phyloP scores from a whole-genome alignment of 116 monocot genomes.

The Iris pallida region DNA sequence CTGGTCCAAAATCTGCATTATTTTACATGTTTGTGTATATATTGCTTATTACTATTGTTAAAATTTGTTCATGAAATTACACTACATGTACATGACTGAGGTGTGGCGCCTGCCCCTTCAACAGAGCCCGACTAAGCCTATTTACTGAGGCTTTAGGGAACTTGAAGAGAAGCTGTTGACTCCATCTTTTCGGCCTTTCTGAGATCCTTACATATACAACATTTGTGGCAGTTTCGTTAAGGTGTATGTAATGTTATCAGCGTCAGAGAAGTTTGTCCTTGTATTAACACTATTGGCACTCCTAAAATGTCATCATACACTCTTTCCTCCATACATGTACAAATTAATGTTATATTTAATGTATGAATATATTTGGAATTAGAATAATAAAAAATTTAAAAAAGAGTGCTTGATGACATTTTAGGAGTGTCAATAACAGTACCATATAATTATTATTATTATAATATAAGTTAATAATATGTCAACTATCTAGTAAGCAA shows the following conservation, averaged over 20 bases:
- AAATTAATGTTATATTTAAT: too few species aligned
- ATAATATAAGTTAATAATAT: too few species aligned
- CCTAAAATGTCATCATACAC: too few species aligned
- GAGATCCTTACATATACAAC: not conserved
- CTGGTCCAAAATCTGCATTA: too few species aligned
- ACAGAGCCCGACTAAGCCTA: slow-evolving; percentile 71
- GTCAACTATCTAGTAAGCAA: too few species aligned
- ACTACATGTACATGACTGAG: slow-evolving; percentile 83
- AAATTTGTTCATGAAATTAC: not conserved
- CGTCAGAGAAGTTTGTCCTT: not conserved
- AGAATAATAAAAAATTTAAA: too few species aligned
- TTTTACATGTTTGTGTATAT: not conserved
- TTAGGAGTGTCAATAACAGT: too few species aligned
- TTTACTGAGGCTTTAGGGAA: slow-evolving; percentile 70
- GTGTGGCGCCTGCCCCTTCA: slow-evolving; percentile 73
- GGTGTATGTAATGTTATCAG: not conserved
- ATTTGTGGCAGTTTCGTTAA: not conserved
- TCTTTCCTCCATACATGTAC: too few species aligned
- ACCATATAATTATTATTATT: too few species aligned
- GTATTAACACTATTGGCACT: too few species aligned
- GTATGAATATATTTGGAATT: too few species aligned
- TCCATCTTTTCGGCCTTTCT: slow-evolving; percentile 27
- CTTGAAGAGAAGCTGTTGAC: slow-evolving; percentile 62
- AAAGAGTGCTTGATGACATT: too few species aligned
- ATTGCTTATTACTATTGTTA: not conserved